Percentiles rank a stretch among this genome's conserved stretches.
Evolutionary conservation across 2,329 filamentous ascomycete genomes (phyloP).

Genomic region (Fusarium begoniae): DNA sequence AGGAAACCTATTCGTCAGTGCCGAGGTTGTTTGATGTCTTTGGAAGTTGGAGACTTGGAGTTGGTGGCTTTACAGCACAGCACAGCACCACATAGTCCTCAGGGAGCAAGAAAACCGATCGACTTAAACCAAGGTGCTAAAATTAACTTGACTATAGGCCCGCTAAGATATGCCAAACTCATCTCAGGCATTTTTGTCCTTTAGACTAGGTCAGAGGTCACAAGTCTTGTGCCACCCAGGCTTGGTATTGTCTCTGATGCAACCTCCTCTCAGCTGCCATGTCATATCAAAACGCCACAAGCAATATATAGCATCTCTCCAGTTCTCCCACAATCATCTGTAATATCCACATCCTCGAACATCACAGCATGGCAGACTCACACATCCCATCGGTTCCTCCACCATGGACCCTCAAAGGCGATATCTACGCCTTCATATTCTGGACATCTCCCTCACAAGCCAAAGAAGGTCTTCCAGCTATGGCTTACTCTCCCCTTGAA

Average conservation of each 20-base stretch:
- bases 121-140: background rate
- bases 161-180: background rate
- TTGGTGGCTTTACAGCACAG: background rate
- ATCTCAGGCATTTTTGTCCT: background rate
- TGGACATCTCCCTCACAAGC: constrained; percentile 47
- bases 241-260: background rate
- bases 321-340: background rate
- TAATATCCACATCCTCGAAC: background rate
- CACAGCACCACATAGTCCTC: background rate
- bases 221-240: background rate
- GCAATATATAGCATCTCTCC: background rate
- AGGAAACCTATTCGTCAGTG: background rate
- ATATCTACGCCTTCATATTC: constrained; percentile 56
- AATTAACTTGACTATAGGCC: background rate
- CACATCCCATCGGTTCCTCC: constrained; percentile 40
- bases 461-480: constrained; percentile 45
- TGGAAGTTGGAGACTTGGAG: background rate
- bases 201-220: background rate
- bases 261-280: background rate
- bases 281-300: background rate
- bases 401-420: constrained; percentile 58
- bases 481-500: constrained; percentile 60
- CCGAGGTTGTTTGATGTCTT: background rate
- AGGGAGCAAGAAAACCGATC: background rate
- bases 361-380: constrained; percentile 1